phyloP scores from a whole-genome alignment of 495 filamentous ascomycete genomes.

The Paragyromitra xinjiangensis region DNA sequence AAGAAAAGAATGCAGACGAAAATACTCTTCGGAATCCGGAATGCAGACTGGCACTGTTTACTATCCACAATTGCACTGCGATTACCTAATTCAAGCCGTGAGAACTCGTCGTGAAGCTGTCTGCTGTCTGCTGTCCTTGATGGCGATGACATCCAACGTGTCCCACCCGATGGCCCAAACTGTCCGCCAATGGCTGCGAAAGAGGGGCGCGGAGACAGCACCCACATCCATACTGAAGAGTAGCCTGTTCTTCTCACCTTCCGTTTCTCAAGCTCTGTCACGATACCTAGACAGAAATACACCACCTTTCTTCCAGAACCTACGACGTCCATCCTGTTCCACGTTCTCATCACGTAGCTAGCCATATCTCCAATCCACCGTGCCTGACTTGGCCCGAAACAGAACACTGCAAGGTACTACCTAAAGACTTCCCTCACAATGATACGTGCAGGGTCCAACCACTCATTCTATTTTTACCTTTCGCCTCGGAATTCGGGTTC shows the following conservation, averaged over 20 bases:
- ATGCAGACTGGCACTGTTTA: neutral
- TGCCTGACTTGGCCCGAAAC: slow-evolving; percentile 3
- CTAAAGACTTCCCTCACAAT: neutral
- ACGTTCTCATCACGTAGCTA: too few relatives aligned
- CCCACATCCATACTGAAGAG: neutral
- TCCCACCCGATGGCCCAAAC: neutral
- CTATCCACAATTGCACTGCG: slow-evolving; percentile 11
- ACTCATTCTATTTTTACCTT: neutral
- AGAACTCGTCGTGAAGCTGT: neutral
- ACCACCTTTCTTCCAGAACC: slow-evolving; percentile 15
- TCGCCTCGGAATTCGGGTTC: neutral
- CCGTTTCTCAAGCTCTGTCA: slow-evolving; percentile 7
- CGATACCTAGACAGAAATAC: neutral
- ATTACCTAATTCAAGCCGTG: slow-evolving; percentile 32
- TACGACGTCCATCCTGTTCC: neutral
- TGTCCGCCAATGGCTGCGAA: slow-evolving; percentile 21
- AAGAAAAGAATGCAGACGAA: neutral
- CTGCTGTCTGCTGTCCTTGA: neutral
- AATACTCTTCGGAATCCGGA: neutral
- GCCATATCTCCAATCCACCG: neutral
- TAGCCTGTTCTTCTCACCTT: slow-evolving; percentile 17
- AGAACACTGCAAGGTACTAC: slow-evolving; percentile 15
- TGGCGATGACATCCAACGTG: neutral
- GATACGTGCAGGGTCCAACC: neutral
- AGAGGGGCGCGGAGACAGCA: slow-evolving; percentile 30